These are phyloP conservation scores for Pythium dissotocum DNA, from an alignment of 352 stramenopile species.

Conservation along the genomic window DNA sequence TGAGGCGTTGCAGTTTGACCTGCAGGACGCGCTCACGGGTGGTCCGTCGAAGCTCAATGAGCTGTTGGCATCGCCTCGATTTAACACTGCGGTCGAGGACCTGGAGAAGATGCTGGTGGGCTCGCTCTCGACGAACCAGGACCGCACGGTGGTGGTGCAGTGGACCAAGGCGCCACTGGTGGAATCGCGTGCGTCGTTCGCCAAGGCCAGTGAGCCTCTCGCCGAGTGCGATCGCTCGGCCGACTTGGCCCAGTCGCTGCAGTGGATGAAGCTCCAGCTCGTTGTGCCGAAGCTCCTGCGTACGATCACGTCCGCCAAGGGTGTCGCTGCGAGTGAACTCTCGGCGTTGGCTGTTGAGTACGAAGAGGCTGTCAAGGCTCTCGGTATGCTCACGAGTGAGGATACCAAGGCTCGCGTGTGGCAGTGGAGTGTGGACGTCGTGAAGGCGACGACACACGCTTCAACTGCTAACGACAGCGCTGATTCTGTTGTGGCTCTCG, in stretches of 20 bases:
- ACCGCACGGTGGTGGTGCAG: constrained; percentile 75
- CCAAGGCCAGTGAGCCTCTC: constrained; percentile 38
- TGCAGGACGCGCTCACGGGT: constrained; percentile 49
- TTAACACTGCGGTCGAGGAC: constrained; percentile 36
- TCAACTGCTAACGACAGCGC: constrained; percentile 21
- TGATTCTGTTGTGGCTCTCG: not conserved
- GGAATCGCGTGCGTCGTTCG: constrained; percentile 42
- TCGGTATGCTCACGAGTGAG: constrained; percentile 19
- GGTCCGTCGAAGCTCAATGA: constrained; percentile 52
- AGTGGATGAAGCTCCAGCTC: constrained; percentile 68
- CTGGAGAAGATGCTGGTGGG: constrained; percentile 48
- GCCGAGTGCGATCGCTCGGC: constrained; percentile 74
- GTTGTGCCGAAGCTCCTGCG: constrained; percentile 54
- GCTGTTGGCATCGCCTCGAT: constrained; percentile 40
- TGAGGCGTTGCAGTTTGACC: constrained; percentile 56
- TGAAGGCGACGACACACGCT: constrained; percentile 18
- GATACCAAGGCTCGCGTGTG: constrained; percentile 47
- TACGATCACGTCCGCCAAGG: constrained; percentile 23
- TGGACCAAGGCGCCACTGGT: constrained; percentile 53
- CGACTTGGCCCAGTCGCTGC: constrained; percentile 38
- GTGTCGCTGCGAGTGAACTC: constrained; percentile 21
- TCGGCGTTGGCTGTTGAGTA: constrained; percentile 38
- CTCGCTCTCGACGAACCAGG: constrained; percentile 72
- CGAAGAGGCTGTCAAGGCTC: constrained; percentile 15
- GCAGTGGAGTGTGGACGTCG: constrained; percentile 46